phyloP scores from a whole-genome alignment of 805 yeast species.

The Alloascoidea africana region DNA sequence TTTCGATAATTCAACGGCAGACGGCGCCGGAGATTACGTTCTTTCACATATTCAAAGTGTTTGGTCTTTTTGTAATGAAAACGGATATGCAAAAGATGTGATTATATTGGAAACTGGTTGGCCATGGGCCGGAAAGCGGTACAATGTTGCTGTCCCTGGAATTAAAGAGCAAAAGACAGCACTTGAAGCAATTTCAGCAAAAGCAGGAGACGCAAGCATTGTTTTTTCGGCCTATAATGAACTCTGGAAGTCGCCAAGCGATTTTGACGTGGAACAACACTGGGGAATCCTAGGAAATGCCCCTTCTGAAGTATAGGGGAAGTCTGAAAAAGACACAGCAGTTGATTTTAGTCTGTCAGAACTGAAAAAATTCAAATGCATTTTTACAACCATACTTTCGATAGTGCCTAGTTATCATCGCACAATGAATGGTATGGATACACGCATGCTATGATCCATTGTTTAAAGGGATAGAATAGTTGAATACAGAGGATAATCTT shows the following conservation, averaged over 20 bases:
- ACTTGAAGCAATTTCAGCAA: constrained; percentile 42
- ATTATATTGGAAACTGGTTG: constrained; percentile 80
- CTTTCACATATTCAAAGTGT: constrained; percentile 23
- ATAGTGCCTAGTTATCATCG: too few relatives aligned
- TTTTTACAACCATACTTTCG: too few relatives aligned
- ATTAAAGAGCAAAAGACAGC: constrained; percentile 59
- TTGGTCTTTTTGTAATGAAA: constrained; percentile 17
- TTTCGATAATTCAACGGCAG: constrained; percentile 53
- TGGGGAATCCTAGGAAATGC: constrained; percentile 37
- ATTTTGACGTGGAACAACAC: constrained; percentile 72
- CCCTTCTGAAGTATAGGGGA: too few relatives aligned
- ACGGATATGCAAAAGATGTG: constrained; percentile 16
- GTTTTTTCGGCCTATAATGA: constrained; percentile 76
- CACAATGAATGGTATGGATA: too few relatives aligned
- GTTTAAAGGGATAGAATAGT: too few relatives aligned
- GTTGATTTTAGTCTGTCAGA: too few relatives aligned
- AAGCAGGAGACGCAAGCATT: constrained; percentile 34
- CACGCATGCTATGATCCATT: too few relatives aligned
- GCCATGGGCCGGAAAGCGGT: constrained; percentile 56
- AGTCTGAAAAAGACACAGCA: too few relatives aligned
- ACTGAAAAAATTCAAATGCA: too few relatives aligned
- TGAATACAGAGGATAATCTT: too few relatives aligned
- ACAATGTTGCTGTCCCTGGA: constrained; percentile 64
- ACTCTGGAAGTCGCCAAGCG: constrained; percentile 77
- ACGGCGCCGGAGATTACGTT: constrained; percentile 57